Evolutionary conservation across 139 green algal genomes (phyloP).

Genomic region (Coccomyxa sp.): DNA sequence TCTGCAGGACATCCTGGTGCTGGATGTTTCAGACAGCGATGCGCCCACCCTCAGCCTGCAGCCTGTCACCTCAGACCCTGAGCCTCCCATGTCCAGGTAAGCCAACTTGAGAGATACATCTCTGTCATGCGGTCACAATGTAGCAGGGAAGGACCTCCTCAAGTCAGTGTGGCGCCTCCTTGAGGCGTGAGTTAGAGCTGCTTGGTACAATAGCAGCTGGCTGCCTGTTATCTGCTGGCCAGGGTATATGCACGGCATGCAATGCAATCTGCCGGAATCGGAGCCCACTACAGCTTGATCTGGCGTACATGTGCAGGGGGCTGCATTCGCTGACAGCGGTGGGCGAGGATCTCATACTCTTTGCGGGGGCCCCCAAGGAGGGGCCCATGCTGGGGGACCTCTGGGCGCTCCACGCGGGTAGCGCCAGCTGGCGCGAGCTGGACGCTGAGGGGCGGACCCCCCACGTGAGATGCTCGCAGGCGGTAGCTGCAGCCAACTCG

Average conservation of each 20-base stretch:
- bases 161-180: neutral
- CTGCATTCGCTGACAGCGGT: conserved; percentile 36
- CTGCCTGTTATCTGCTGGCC: neutral
- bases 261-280: neutral
- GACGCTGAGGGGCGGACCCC: conserved; percentile 13
- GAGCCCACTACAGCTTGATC: neutral
- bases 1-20: conserved; percentile 27
- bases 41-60: conserved; percentile 4
- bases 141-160: too few relatives aligned
- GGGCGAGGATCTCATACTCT: conserved; percentile 16
- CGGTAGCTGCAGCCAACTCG: conserved; percentile 13
- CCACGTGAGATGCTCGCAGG: conserved; percentile 27
- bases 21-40: conserved; percentile 21
- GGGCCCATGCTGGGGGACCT: conserved; percentile 41
- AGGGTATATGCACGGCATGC: neutral
- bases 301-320: conserved; percentile 14
- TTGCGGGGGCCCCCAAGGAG: conserved; percentile 35
- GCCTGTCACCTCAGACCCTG: conserved; percentile 6
- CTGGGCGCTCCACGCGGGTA: conserved; percentile 22
- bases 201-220: neutral
- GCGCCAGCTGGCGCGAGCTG: conserved; percentile 25
- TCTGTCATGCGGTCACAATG: neutral
- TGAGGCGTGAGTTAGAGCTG: neutral
- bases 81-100: conserved; percentile 20
- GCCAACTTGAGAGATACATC: neutral